A percentile compares a stretch with the other conserved stretches of the same genome.
Evolutionary conservation across 768 basidiomycete species (phyloP).

Genomic region (Neoboletus brunneissimus): DNA sequence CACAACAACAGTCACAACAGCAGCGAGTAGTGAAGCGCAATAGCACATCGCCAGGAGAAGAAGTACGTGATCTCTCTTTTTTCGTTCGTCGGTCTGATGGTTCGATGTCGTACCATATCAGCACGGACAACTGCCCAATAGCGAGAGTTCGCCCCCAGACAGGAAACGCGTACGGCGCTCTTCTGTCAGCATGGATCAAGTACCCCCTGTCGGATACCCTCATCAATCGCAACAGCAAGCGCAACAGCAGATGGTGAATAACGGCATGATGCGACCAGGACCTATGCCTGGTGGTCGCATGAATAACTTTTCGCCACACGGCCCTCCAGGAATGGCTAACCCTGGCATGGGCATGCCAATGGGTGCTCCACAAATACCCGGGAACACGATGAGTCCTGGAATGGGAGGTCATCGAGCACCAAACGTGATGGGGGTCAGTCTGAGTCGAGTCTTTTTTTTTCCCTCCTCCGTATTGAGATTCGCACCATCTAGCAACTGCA

Average conservation of each 20-base stretch:
- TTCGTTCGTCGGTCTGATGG: slow-evolving; percentile 1
- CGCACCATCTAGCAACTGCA: slow-evolving; percentile 24
- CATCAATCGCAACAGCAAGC: slow-evolving; percentile 33
- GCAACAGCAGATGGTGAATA: slow-evolving; percentile 39
- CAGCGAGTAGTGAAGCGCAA: slow-evolving; percentile 44
- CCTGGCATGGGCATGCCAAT: slow-evolving; percentile 34
- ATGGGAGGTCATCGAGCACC: slow-evolving; percentile 34
- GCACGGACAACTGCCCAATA: slow-evolving; percentile 49
- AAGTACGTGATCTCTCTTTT: slow-evolving; percentile 37
- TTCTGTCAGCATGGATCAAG: slow-evolving; percentile 43
- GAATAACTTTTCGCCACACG: slow-evolving; percentile 32
- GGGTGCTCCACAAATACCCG: slow-evolving; percentile 32
- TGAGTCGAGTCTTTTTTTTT: not conserved
- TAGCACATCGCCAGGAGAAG: slow-evolving; percentile 63
- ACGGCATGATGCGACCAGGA: slow-evolving; percentile 39
- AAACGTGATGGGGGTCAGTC: slow-evolving; percentile 33
- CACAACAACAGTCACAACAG: slow-evolving; percentile 23
- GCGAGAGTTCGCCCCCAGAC: slow-evolving; percentile 55
- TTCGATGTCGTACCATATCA: slow-evolving; percentile 14
- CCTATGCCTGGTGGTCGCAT: slow-evolving; percentile 35
- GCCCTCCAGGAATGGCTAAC: slow-evolving; percentile 31
- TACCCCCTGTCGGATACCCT: slow-evolving; percentile 35
- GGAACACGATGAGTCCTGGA: slow-evolving; percentile 34
- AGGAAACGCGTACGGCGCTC: slow-evolving; percentile 53
- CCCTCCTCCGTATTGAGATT: slow-evolving; percentile 7